These are phyloP conservation scores for Oryza australiensis DNA, from an alignment of 176 grass and related monocot genomes.

Conservation along the genomic window DNA sequence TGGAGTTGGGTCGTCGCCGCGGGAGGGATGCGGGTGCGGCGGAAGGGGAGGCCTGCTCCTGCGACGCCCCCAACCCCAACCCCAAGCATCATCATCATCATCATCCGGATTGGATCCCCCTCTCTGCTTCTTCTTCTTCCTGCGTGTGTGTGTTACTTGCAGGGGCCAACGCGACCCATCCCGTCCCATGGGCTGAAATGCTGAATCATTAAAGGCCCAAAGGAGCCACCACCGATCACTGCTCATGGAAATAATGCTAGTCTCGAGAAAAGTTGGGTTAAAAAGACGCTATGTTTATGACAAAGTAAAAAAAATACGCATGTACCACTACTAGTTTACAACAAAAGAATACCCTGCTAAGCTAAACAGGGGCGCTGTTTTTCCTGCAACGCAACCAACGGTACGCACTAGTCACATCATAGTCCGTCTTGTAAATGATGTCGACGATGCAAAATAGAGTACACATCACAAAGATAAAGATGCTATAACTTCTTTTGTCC, in stretches of 20 bases:
- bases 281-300: neutral
- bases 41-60: neutral
- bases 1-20: neutral
- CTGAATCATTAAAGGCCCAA: neutral
- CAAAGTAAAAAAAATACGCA: neutral
- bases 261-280: neutral
- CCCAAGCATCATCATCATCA: neutral
- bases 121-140: no score
- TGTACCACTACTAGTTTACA: neutral
- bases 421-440: neutral
- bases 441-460: neutral
- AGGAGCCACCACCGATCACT: no score
- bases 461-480: conserved; percentile 54
- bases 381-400: neutral
- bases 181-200: neutral
- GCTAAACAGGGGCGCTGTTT: no score
- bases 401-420: neutral
- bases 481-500: conserved; percentile 69
- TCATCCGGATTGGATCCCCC: no score
- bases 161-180: no score
- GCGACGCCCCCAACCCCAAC: neutral
- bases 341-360: neutral
- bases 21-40: neutral
- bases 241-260: neutral
- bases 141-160: no score